Percentiles rank a stretch among this genome's conserved stretches.
phyloP scores from a whole-genome alignment of 2,329 filamentous ascomycete species.

The Cadophora gregata region DNA sequence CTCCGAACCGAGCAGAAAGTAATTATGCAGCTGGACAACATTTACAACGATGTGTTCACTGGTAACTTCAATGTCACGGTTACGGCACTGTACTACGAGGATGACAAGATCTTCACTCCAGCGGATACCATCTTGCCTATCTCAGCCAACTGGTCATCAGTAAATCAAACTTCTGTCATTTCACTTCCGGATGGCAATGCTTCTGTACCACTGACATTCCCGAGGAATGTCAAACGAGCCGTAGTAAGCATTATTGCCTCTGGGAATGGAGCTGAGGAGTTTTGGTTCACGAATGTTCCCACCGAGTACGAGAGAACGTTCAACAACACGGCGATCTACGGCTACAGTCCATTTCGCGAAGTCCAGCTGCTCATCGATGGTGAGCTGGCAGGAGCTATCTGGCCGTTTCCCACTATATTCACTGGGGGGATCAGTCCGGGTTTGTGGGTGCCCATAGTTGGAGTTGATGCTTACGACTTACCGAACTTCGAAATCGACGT shows the following conservation, averaged over 20 bases:
- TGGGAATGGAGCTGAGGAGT: constrained; percentile 78
- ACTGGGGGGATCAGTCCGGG: constrained; percentile 77
- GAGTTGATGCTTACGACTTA: constrained; percentile 77
- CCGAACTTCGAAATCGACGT: constrained; percentile 81
- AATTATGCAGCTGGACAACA: constrained; percentile 78
- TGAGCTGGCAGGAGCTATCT: constrained; percentile 70
- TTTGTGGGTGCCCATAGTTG: constrained; percentile 77
- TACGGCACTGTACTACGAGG: constrained; percentile 53
- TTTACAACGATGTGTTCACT: constrained; percentile 72
- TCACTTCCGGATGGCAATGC: constrained; percentile 59
- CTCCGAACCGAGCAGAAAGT: constrained; percentile 62
- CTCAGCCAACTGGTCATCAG: constrained; percentile 47
- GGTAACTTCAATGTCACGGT: constrained; percentile 73
- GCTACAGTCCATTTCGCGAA: constrained; percentile 75
- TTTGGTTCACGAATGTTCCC: constrained; percentile 81
- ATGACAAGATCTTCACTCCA: constrained; percentile 41
- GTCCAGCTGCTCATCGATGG: constrained; percentile 76
- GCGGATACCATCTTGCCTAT: constrained; percentile 72
- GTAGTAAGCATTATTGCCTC: constrained; percentile 75
- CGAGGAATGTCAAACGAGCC: constrained; percentile 67
- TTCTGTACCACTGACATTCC: constrained; percentile 54
- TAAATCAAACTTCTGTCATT: constrained; percentile 60
- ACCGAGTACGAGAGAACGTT: constrained; percentile 65
- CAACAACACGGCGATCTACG: constrained; percentile 59
- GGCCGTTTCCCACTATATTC: constrained; percentile 81